Base-by-base conservation (phyloP, 176 grass and related monocot genomes). In the Themeda triandra region DNA sequence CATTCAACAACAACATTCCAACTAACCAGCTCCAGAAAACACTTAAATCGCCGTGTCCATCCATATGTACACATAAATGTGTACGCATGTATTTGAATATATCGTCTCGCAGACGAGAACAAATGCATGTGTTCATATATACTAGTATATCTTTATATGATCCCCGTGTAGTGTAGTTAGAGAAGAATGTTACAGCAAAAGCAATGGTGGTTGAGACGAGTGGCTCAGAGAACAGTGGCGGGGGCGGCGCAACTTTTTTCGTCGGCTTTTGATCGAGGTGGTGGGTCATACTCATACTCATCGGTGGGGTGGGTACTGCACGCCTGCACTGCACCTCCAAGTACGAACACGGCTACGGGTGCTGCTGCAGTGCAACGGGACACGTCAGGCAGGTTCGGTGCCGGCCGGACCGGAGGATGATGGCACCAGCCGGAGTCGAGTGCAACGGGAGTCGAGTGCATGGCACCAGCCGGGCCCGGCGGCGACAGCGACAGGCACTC, bases 401-500 rank as follows among this genome's bases (percentile, higher is more conserved):
- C 39, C 30, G 7, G 1, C 29, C 21, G 7, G 6, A 49, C 29
- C 21, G 7, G 6, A 49, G 12, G 18, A 49, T 8, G 77, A 49
- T 46, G 81, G 51, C n/a, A 19, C 12, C 5, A 18, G 51, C 6
- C 23, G 8, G 23, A 24, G 15, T 56, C 18, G 51, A 56, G 48
- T 37, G 36, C 36, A 9, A n/a, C n/a, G n/a, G n/a, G n/a, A n/a
- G n/a, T 21, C 6, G 0, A 71, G 65, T 44, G 73, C 66, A 73
- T 32, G 73, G 83, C 14, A 51, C 71, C 31, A 42, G 21, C 42
- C 45, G 14, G 45, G 45, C 14, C 15, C 46, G 58, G 11, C 69
- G 77, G 33, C 18, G 75, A 89, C 69, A 48, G 40, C 40, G 58
- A 87, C 80, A 9, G 0, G 73, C 66, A 59, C 82, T 72, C 32